Base-by-base conservation (phyloP, 192 early-diverging fungal genomes). In the Coemansia reversa region DNA sequence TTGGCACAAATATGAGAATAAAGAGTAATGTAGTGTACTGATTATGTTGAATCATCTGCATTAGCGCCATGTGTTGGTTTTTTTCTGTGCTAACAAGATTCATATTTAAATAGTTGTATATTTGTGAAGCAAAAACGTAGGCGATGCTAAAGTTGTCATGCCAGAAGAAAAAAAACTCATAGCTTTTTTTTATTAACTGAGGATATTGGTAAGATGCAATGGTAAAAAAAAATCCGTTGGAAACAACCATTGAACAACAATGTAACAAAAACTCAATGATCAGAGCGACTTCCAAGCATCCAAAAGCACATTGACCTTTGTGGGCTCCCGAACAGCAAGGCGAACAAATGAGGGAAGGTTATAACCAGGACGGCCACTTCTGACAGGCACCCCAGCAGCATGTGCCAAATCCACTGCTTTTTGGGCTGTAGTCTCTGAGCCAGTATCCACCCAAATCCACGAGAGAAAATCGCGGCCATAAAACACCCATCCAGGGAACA, bases 361-460 rank as follows among this genome's bases (percentile, higher is more conserved):
- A 67, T 94, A 94, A 5, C 93, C 93, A 42, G 84, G 88, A 23
- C 78, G 72, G 8, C 93, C 93, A 68, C 83, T 86, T 39, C 93
- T 81, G 16, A 94, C 88, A n/a, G 93, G 93, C 22, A 93, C 91
- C 69, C 93, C 93, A 20, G 91, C 91, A 29, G 67, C 75, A 62
- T 82, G 86, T 8, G 93, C 92, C 57, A 84, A 53, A 27, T 72
- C 71, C 39, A 90, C 84, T 3, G 90, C 90, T 63, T 84, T 80
- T 49, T 84, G 82, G 0, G 90, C 91, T 4, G 86, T 74, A 6
- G 63, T 62, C 30, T 71, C 84, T 63, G 79, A 79, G 32, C 69
- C 77, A 39, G 91, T 84, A 79, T 94, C 90, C 16, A 93, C 79
- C 93, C 93, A 94, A 29, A 94, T 86, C 91, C 92, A 94, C 77